Evolutionary conservation across 805 yeast genomes (phyloP), one percentile per base, ranked within the genome.

Genomic region (Maudiozyma turicensis): DNA sequence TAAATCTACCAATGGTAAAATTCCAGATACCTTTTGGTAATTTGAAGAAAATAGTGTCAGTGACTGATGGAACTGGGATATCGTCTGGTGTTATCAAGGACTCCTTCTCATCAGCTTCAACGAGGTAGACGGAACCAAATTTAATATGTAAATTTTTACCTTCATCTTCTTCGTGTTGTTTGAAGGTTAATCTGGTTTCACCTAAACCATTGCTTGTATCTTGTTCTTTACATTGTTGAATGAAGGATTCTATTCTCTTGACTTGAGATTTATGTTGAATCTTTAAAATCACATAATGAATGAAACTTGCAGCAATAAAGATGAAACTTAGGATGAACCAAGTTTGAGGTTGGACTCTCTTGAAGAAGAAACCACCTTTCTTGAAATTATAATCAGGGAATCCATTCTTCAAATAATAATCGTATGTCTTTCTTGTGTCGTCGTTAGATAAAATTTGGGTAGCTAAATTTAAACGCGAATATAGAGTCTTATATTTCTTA

Each of bases 351-450:
- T 77, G 74, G 73, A 88, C 65, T 75, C 60, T 78, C 63, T 63
- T 84, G 78, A 53, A 72, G 72, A 71, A 84, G 78, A 47, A 66
- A 2, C 70, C 69, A 52, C 70, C 70, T 53, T 79, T 86, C 20
- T 80, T 74, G 13, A 81, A 86, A 50, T 81, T 80, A 77, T 85
- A 87, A 52, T 75, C 73, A 6, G 99, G 98, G 68, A 93, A 91
- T 7, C 98, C 97, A 56, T 79, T 76, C 41, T 77, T 72, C 48
- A 86, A 71, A 67, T 86, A 93, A 65, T 80, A 89, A 65, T 93
- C 98, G 65, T 93, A 93, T 7, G 88, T 74, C 45, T 82, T 80
- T 53, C 82, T 78, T 50, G 73, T 73, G 48, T 78, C 77, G 28
- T 76, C 68, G 49, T 74, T 71, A 55, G 91, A 75, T 44, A 90